These are phyloP conservation scores for Poa pratensis DNA, from an alignment of 176 grass and related monocot genomes.

Conservation along the genomic window DNA sequence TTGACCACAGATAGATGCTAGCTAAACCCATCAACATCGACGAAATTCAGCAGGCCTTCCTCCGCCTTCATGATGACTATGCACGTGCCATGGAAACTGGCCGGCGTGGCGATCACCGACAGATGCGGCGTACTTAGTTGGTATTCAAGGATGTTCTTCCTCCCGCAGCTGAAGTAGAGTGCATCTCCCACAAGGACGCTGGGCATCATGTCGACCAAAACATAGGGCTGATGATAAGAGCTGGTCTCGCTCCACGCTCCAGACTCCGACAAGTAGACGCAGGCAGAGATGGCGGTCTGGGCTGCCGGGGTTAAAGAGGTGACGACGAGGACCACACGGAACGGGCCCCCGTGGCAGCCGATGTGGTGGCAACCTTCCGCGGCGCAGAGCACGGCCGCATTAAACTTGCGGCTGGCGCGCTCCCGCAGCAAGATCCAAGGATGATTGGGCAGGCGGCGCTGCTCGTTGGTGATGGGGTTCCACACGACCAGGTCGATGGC, in stretches of 20 bases:
- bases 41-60: background rate
- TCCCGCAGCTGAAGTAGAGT: background rate
- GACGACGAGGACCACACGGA: constrained; percentile 13
- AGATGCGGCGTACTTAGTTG: background rate
- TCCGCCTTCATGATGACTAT: background rate
- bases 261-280: background rate
- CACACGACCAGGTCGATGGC: background rate
- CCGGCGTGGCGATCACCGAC: background rate
- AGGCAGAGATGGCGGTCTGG: background rate
- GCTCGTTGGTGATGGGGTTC: background rate
- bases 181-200: background rate
- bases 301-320: no score
- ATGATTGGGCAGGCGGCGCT: background rate
- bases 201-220: background rate
- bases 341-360: background rate
- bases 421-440: background rate
- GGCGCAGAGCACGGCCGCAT: background rate
- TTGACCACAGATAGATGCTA: background rate
- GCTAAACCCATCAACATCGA: background rate
- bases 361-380: background rate
- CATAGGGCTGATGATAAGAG: background rate
- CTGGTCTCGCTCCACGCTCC: background rate
- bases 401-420: background rate
- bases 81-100: background rate
- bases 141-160: background rate